phyloP scores from a whole-genome alignment of 345 rosid species.

The Leavenworthia alabamica region DNA sequence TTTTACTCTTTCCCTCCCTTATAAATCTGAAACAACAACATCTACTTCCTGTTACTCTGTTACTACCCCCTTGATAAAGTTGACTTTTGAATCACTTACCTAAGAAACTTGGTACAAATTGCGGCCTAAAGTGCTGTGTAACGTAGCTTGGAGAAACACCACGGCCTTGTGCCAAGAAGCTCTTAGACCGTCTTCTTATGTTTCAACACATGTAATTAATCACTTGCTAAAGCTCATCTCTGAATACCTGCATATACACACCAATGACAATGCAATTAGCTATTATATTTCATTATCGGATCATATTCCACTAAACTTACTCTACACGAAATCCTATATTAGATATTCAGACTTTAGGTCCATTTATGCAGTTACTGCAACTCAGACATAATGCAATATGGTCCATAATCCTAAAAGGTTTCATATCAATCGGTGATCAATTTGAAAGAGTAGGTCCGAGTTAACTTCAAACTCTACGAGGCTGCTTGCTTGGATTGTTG shows the following conservation, averaged over 20 bases:
- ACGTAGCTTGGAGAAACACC: conserved; percentile 12
- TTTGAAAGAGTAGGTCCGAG: neutral
- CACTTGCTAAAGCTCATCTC: conserved; percentile 30
- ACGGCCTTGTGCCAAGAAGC: neutral
- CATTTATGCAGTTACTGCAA: neutral
- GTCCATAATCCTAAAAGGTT: neutral
- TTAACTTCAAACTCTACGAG: too few relatives aligned
- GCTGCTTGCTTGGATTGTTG: conserved; percentile 28
- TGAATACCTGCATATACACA: conserved; percentile 34
- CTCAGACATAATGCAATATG: neutral
- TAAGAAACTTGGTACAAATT: conserved; percentile 15
- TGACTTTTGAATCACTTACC: conserved; percentile 15
- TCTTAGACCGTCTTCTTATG: neutral
- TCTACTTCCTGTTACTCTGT: too few relatives aligned
- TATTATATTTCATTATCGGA: neutral
- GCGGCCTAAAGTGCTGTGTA: conserved; percentile 7
- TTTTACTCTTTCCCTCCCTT: neutral
- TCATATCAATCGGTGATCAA: neutral
- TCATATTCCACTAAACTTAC: neutral
- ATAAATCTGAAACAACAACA: conserved; percentile 9
- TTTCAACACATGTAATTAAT: neutral
- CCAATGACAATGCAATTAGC: neutral
- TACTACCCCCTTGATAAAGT: neutral
- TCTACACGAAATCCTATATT: neutral
- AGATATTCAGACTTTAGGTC: neutral